Evolutionary conservation across 2,329 filamentous ascomycete species (phyloP).

Genomic region (Byssochlamys sp.): DNA sequence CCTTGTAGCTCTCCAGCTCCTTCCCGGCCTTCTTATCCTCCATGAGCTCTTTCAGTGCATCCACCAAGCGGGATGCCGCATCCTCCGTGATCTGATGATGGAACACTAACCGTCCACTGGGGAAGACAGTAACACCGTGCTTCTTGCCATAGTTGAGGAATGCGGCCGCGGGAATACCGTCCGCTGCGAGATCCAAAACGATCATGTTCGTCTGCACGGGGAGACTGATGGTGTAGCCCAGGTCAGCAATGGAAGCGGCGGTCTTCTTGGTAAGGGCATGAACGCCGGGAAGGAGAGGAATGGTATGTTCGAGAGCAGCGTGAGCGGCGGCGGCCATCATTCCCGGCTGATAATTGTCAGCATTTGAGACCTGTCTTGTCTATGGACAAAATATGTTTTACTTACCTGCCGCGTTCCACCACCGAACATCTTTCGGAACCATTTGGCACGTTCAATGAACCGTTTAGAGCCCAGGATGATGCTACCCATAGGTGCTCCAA

Average conservation of each 20-base stretch:
- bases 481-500: slow-evolving; percentile 25
- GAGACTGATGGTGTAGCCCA: slow-evolving; percentile 14
- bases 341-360: slow-evolving; percentile 11
- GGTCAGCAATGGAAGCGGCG: slow-evolving; percentile 10
- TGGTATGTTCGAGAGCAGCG: slow-evolving; percentile 13
- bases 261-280: slow-evolving; percentile 14
- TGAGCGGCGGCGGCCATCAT: slow-evolving; percentile 21
- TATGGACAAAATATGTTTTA: not conserved
- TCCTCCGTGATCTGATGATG: slow-evolving; percentile 18
- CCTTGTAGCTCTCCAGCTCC: slow-evolving; percentile 8
- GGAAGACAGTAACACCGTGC: slow-evolving; percentile 13
- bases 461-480: slow-evolving; percentile 18
- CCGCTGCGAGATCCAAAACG: slow-evolving; percentile 14
- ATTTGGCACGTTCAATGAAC: slow-evolving; percentile 21
- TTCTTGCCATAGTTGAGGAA: slow-evolving; percentile 14
- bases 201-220: slow-evolving; percentile 22
- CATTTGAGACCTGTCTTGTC: not conserved
- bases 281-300: slow-evolving; percentile 14
- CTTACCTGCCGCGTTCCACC: slow-evolving; percentile 22
- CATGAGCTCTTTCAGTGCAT: slow-evolving; percentile 14
- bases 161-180: slow-evolving; percentile 10
- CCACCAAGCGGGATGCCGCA: slow-evolving; percentile 11
- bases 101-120: slow-evolving; percentile 16
- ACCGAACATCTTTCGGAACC: slow-evolving; percentile 24
- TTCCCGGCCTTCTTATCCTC: slow-evolving; percentile 12